A percentile compares a stretch with the other conserved stretches of the same genome.
Evolutionary conservation across 257 asterid species (phyloP).

Genomic region (Nicotiana undulata): DNA sequence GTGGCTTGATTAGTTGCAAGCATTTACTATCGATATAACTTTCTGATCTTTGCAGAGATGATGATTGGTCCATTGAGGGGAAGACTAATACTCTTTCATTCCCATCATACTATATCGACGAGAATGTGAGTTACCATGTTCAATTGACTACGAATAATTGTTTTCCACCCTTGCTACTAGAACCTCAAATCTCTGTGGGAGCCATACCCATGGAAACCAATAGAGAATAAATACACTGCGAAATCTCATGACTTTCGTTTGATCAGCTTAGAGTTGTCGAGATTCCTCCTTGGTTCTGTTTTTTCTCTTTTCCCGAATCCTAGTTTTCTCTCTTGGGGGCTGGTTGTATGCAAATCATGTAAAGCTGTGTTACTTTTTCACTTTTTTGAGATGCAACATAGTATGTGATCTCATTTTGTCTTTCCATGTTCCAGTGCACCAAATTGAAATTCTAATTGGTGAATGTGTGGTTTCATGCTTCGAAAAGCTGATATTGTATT

Average conservation of each 20-base stretch:
- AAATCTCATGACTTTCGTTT: not conserved
- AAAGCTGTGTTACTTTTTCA: not conserved
- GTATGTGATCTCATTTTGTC: not conserved
- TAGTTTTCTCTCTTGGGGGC: not conserved
- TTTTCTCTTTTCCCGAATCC: not conserved
- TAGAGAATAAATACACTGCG: not conserved
- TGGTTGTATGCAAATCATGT: not conserved
- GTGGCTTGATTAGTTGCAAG: not conserved
- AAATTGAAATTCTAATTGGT: not conserved
- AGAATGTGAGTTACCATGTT: constrained; percentile 62
- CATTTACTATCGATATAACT: constrained; percentile 1
- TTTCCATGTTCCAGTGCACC: constrained; percentile 1
- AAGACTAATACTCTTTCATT: constrained; percentile 72
- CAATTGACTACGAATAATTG: not conserved
- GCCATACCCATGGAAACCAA: not conserved
- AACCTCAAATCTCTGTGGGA: not conserved
- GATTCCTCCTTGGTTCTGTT: not conserved
- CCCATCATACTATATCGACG: constrained; percentile 96
- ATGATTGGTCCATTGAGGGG: constrained; percentile 89
- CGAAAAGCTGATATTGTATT: not conserved
- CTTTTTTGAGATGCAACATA: not conserved
- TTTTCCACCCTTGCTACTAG: not conserved
- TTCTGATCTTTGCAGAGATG: constrained; percentile 63
- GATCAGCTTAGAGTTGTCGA: not conserved
- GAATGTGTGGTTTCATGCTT: not conserved